Evolutionary conservation across 73 alveolate genomes (phyloP), one percentile per base, ranked within the genome.

Genomic region (Paramecium biaurelia): DNA sequence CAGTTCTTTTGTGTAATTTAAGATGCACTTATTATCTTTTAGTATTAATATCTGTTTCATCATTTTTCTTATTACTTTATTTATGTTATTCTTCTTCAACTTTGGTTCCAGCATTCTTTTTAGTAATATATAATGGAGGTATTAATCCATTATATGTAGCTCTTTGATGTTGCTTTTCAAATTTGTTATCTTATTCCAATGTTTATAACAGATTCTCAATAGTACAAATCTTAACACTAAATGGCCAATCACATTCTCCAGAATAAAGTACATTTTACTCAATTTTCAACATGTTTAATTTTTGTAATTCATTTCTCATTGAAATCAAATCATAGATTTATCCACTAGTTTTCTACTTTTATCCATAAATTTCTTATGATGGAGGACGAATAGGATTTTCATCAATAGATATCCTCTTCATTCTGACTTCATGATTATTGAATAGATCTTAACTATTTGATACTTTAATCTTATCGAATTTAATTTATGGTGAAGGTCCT

Each of bases 241-340:
- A 93, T 14, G 94, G 94, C 90, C 96, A 93, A 45, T 93, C 96
- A 32, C 96, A 93, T 89, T 93, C 96, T 15, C 96, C 96, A 20
- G 94, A 63, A 32, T 79, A 86, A 1, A 74, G 20, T 5, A 49
- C 57, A 38, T 85, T 89, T 34, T 89, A 14, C 30, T 89, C 87
- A 0, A 89, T 70, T 89, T 89, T 14, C 34, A 79, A 63, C 70
- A 47, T 43, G 23, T 79, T 79, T 38, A 41, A 23, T 47, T 79
- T 79, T 15, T 58, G n/a, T 11, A 79, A 23, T 45, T 79, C 70
- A 79, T 79, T 79, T 26, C 72, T 79, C 90, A 79, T 43, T 23
- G 90, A 43, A 10, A 79, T 63, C 47, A 79, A 79, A 79, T 79
- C 90, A 45, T 79, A 37, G 0, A 63, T 63, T 63, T 63, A 63